Base-by-base conservation (phyloP, 768 basidiomycete species). In the Boletus sensibilis region DNA sequence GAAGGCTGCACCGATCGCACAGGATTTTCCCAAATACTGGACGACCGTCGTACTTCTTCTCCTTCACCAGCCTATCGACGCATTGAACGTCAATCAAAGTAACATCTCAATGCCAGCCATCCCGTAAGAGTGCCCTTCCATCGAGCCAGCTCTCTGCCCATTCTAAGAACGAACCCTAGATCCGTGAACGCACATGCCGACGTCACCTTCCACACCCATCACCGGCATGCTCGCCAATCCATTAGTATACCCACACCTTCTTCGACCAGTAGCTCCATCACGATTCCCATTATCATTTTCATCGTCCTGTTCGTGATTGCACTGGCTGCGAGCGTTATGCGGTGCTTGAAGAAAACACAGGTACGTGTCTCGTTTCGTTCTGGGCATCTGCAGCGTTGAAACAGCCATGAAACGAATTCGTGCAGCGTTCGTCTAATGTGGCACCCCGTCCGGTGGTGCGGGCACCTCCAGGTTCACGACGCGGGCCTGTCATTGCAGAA, bases 251-350 rank as follows among this genome's bases (percentile, higher is more conserved):
- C 31, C 20, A 5, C 10, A 20, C 2, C 45, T 1, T 16, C 27
- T 13, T 18, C 9, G 20, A 2, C 0, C 9, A 9, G 0, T 1
- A 3, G 2, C 33, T 11, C 11, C n/a, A n/a, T n/a, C n/a, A n/a
- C n/a, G 9, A 0, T 21, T 14, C 10, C 8, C 9, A 21, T 47
- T 16, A 1, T 23, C 16, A 7, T 35, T 1, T 0, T 16, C 16
- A 0, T 34, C 9, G 3, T 25, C 23, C 0, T 18, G 1, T 0
- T 10, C 3, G 1, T 34, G 31, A 13, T 46, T 12, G 3, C 0
- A 14, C 5, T 0, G 7, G 0, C 34, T 14, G 12, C 4, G 18
- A 1, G 10, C 9, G 2, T 1, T 10, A 2, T 1, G 3, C 29
- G 2, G 35, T 5, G 12, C 5, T 7, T 7, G 7, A 2, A 5